Conservation (phyloP, 2,329 filamentous ascomycete genomes). For the Cladosporium sp. region DNA sequence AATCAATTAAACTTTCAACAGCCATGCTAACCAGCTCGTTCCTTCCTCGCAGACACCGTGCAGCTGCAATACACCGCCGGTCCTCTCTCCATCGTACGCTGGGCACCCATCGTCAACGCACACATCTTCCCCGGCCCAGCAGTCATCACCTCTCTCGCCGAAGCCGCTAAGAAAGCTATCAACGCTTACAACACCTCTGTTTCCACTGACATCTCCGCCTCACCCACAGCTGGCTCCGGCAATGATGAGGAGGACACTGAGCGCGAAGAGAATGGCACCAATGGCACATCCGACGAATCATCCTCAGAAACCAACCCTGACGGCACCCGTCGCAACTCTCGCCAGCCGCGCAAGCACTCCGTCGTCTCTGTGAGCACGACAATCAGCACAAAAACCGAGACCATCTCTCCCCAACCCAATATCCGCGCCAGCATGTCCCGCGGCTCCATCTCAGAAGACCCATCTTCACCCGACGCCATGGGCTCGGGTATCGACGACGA, state of each 20-base stretch:
- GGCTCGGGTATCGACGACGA: conserved; percentile 23
- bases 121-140: conserved; percentile 51
- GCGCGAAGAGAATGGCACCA: conserved; percentile 41
- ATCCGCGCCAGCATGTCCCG: conserved; percentile 28
- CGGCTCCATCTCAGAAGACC: conserved; percentile 31
- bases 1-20: not conserved
- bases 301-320: conserved; percentile 1
- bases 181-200: conserved; percentile 48
- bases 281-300: conserved; percentile 25
- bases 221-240: conserved; percentile 23
- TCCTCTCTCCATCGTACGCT: conserved; percentile 47
- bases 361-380: conserved; percentile 75
- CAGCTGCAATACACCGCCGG: conserved; percentile 52
- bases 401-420: conserved; percentile 46
- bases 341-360: conserved; percentile 66
- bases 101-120: conserved; percentile 51
- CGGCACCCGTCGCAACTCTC: conserved; percentile 19
- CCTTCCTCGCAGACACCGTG: conserved; percentile 42
- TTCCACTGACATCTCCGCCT: conserved; percentile 47
- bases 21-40: not conserved
- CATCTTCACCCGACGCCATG: not conserved
- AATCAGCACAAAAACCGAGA: conserved; percentile 73
- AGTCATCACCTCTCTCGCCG: conserved; percentile 48
- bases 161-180: conserved; percentile 46
- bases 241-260: conserved; percentile 20